Percentiles rank a stretch among this genome's conserved stretches.
These are phyloP conservation scores for Cadophora sp. DNA, from an alignment of 2,329 filamentous ascomycete genomes.

Conservation along the genomic window DNA sequence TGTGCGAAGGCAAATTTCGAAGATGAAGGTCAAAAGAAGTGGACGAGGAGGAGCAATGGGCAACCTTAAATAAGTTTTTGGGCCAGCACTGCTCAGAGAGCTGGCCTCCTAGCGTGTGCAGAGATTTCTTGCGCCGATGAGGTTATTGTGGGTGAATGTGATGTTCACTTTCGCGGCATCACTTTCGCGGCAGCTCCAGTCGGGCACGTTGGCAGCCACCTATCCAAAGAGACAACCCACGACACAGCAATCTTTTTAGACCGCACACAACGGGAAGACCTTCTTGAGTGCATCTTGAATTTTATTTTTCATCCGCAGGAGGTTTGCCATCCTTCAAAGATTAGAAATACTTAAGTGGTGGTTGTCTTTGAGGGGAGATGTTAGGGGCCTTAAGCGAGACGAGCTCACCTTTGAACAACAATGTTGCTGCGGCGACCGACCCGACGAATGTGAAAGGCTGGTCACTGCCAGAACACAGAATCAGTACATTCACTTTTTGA, in stretches of 20 bases:
- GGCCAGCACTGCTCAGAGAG: background rate
- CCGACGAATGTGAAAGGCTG: background rate
- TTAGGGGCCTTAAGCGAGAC: background rate
- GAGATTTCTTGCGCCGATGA: background rate
- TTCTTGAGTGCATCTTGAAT: background rate
- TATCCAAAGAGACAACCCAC: background rate
- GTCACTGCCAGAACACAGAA: background rate
- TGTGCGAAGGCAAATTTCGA: background rate
- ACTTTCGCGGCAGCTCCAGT: background rate
- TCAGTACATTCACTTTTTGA: background rate
- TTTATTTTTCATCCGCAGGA: background rate
- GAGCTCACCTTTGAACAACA: background rate
- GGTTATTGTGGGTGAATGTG: background rate
- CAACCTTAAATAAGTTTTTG: background rate
- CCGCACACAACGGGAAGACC: background rate
- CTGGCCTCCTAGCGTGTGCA: background rate
- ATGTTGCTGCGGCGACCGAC: slow-evolving; percentile 2
- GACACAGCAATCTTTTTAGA: background rate
- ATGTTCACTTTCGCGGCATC: background rate
- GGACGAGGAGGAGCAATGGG: background rate
- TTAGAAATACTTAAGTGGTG: background rate
- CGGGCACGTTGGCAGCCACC: background rate
- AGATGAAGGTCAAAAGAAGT: background rate
- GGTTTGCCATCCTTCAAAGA: background rate
- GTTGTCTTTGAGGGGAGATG: background rate